Evolutionary conservation across 2,329 filamentous ascomycete species (phyloP).

Genomic region (Calonectria montana): DNA sequence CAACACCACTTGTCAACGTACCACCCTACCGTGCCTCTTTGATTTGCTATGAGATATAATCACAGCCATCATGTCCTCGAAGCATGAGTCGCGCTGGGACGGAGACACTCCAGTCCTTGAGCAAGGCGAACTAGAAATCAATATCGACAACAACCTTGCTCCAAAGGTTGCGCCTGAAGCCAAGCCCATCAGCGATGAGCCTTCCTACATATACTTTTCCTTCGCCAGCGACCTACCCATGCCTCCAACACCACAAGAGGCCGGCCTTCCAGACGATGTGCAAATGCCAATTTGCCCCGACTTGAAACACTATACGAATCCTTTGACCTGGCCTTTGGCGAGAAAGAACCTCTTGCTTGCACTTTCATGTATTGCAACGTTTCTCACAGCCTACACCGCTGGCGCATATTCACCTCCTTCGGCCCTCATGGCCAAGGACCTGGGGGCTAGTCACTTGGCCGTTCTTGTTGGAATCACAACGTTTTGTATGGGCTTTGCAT

Average conservation of each 20-base stretch:
- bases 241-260: conserved; percentile 33
- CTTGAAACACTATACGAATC: conserved; percentile 74
- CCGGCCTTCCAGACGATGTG: conserved; percentile 32
- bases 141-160: conserved; percentile 18
- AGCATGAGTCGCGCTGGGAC: conserved; percentile 13
- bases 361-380: conserved; percentile 81
- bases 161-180: conserved; percentile 17
- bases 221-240: conserved; percentile 53
- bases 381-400: conserved; percentile 82
- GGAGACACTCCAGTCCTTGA: conserved; percentile 16
- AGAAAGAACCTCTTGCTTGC: conserved; percentile 78
- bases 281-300: conserved; percentile 70
- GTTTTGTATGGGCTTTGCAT: conserved; percentile 83
- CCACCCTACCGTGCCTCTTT: not conserved
- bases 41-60: not conserved
- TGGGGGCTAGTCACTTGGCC: conserved; percentile 72
- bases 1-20: not conserved
- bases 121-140: conserved; percentile 34
- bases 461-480: conserved; percentile 81
- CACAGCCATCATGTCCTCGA: conserved; percentile 26
- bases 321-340: conserved; percentile 76
- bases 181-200: conserved; percentile 28
- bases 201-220: conserved; percentile 54
- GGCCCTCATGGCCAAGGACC: conserved; percentile 72
- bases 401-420: conserved; percentile 82